These are phyloP conservation scores for Pseudofabraea citricarpa DNA, from an alignment of 2,329 filamentous ascomycete species.

Conservation along the genomic window DNA sequence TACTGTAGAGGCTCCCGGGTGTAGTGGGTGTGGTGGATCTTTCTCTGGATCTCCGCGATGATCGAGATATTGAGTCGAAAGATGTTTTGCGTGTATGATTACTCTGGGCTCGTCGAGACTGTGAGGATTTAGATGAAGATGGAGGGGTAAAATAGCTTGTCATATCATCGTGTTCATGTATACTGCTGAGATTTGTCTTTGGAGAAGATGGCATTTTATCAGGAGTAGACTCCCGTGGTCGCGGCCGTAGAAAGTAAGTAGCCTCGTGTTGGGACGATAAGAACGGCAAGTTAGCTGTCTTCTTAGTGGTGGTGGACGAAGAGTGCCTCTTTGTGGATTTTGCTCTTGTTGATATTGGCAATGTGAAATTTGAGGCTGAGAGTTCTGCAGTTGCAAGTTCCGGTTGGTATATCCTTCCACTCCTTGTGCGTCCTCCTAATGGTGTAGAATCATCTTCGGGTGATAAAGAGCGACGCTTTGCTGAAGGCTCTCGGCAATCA, in stretches of 20 bases:
- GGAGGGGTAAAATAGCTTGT: too few species aligned
- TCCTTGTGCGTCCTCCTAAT: neutral
- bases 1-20: too few species aligned
- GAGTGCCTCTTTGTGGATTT: neutral
- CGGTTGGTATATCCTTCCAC: neutral
- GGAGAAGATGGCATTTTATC: neutral
- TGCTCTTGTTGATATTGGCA: neutral
- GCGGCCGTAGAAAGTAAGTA: too few species aligned
- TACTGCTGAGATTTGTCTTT: neutral
- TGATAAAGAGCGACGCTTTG: neutral
- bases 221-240: neutral
- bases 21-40: too few species aligned
- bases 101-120: too few species aligned
- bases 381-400: neutral
- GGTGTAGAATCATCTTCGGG: neutral
- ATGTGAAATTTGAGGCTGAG: too few species aligned
- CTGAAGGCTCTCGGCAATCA: neutral
- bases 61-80: too few species aligned
- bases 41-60: too few species aligned
- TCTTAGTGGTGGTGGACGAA: neutral
- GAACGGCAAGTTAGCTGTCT: too few species aligned
- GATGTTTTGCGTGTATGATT: too few species aligned
- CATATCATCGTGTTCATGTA: neutral
- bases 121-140: too few species aligned
- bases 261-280: too few species aligned